A percentile compares a stretch with the other conserved stretches of the same genome.
Evolutionary conservation across 305 asterid genomes (phyloP).

Genomic region (Fraxinus floribunda): DNA sequence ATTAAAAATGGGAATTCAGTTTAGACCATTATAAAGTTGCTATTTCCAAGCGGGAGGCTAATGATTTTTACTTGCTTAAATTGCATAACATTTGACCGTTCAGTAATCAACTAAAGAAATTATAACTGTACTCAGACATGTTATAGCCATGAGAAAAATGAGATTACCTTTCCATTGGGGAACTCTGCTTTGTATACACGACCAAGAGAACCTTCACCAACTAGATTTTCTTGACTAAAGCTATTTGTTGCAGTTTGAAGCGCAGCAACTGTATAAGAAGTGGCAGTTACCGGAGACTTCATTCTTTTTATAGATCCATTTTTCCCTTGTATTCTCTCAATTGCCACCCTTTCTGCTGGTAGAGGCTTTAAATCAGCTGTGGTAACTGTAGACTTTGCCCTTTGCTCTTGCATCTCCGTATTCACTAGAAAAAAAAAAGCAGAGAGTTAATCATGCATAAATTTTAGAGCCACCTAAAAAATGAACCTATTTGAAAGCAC

Average conservation of each 20-base stretch:
- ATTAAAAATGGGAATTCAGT: background rate
- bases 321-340: slow-evolving; percentile 65
- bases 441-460: slow-evolving; percentile 16
- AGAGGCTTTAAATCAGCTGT: slow-evolving; percentile 65
- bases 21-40: slow-evolving; percentile 6
- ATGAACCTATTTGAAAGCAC: slow-evolving; percentile 18
- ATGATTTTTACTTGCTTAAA: background rate
- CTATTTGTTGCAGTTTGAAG: slow-evolving; percentile 92
- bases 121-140: background rate
- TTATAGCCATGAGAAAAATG: slow-evolving; percentile 6
- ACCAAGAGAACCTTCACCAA: slow-evolving; percentile 97
- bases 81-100: background rate
- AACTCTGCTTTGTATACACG: slow-evolving; percentile 92
- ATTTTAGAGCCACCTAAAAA: slow-evolving; percentile 10
- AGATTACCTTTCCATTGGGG: slow-evolving; percentile 81
- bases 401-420: slow-evolving; percentile 66
- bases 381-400: slow-evolving; percentile 47
- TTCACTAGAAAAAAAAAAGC: slow-evolving; percentile 37
- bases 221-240: slow-evolving; percentile 91
- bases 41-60: background rate
- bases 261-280: slow-evolving; percentile 77
- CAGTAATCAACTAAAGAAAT: background rate
- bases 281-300: slow-evolving; percentile 72
- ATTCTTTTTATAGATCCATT: slow-evolving; percentile 72
- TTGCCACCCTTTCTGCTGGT: slow-evolving; percentile 56